Base-by-base conservation (phyloP, 1,284 basidiomycete genomes). In the Ceratobasidium sp. region DNA sequence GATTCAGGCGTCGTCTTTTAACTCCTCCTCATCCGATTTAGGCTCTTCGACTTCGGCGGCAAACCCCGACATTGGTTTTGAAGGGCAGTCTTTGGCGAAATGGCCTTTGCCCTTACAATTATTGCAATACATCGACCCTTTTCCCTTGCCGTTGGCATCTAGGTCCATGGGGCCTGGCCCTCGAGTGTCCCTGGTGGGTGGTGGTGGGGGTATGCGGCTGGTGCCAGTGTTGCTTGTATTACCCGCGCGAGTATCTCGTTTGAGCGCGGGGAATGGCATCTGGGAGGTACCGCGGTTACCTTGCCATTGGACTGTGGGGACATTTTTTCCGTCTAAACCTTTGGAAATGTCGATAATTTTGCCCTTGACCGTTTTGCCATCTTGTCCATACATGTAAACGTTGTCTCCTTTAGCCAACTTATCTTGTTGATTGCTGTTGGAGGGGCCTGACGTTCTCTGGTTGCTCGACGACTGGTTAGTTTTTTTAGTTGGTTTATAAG, bases 1-100 rank as follows among this genome's bases (percentile, higher is more conserved):
- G 40, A 44, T 44, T 64, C 42, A 64, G 58, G 58, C 28, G 18
- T 61, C 18, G 12, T 15, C 58, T 61, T 61, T 61, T 61, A 39
- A 39, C 9, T 49, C n/a, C 40, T 67, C 44, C 9, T 44, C 40
- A 7, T 64, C 61, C 0, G 64, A 67, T 3, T 10, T n/a, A 5
- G 39, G 6, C 23, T 68, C 66, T 28, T 42, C 60, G n/a, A 63
- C 12, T 20, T 42, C 6, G 2, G 39, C 60, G 18, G 40, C 60
- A 7, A 7, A 42, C 4, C 60, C 60, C 4, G 39, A 63, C 4
- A 63, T 42, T 15, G 28, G 28, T 63, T 42, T 42, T 6, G 39
- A 61, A 1, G 64, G 64, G 18, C 64, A 67, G 9, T 67, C 49
- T 15, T 42, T 40, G 3, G 64, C 46, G 1, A 51, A 15, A 26